Base-by-base conservation (phyloP, 805 yeast genomes). In the Kazachstania viticola region DNA sequence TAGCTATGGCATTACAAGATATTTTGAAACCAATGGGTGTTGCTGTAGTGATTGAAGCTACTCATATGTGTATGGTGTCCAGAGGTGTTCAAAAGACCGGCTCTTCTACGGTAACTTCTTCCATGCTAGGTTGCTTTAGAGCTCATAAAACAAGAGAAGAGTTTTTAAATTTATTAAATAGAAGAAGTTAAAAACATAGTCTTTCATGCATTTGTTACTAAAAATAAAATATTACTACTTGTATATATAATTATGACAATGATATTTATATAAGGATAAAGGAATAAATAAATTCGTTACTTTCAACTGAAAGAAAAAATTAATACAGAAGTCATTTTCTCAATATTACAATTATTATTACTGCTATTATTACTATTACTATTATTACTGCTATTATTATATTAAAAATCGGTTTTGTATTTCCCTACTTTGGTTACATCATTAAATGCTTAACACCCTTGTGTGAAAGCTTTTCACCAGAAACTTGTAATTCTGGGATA, bases 21-120 rank as follows among this genome's bases (percentile, higher is more conserved):
- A 82, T 87, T 37, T 66, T 91, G 48, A 78, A 80, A 49, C 98
- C 98, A 13, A 71, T 87, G 49, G 98, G 98, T 39, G 98, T 91
- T 7, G 98, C 97, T 1, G 98, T 91, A 25, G 97, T 91, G 17
- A 85, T 91, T 49, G 98, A 91, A 60, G 96, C 96, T 14, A 73
- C 88, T 2, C 98, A 91, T 55, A 91, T 91, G 98, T 91, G 98
- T 58, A 91, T 91, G 98, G 97, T 88, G 17, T 83, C 94, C 56
- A 73, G 98, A 53, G 98, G 98, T 35, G 83, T 91, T 17, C 96
- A 91, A 58, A 91, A 91, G 59, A 75, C 95, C 0, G 96, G 97
- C 1, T 80, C 94, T 14, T 71, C 81, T 14, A 91, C 98, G 2
- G 76, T 85, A 21, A 91, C 98, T 14, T 82, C 95, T 49, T 88